These are phyloP conservation scores for Aspergillus incahuasiensis DNA, from an alignment of 495 filamentous ascomycete species.

Conservation along the genomic window DNA sequence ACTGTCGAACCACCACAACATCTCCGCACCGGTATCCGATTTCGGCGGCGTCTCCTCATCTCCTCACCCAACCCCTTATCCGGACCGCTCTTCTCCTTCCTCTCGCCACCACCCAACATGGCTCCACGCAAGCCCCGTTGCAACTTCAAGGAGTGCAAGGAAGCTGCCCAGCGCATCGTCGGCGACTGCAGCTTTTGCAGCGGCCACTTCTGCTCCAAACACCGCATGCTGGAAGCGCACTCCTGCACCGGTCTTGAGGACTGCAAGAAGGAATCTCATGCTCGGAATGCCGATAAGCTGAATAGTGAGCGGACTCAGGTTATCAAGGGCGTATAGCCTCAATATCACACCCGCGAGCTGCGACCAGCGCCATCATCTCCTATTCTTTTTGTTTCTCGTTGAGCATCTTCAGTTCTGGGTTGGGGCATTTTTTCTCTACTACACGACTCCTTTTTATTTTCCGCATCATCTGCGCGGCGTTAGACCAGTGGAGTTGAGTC, in stretches of 20 bases:
- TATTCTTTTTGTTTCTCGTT: slow-evolving; percentile 8
- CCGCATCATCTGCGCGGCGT: slow-evolving; percentile 19
- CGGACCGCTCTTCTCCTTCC: slow-evolving; percentile 9
- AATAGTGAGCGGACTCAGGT: slow-evolving; percentile 79
- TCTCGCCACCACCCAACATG: slow-evolving; percentile 30
- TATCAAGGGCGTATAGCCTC: slow-evolving; percentile 54
- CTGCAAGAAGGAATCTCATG: slow-evolving; percentile 93
- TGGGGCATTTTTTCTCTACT: slow-evolving; percentile 9
- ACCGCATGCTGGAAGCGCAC: slow-evolving; percentile 89
- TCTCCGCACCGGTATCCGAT: neutral
- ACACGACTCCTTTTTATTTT: slow-evolving; percentile 8
- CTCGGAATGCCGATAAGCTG: slow-evolving; percentile 85
- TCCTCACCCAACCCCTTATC: slow-evolving; percentile 36
- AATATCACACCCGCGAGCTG: too few species aligned
- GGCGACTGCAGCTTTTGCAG: slow-evolving; percentile 95
- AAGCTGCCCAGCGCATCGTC: slow-evolving; percentile 80
- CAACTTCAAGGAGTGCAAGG: slow-evolving; percentile 82
- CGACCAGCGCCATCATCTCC: neutral
- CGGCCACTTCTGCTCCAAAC: slow-evolving; percentile 90
- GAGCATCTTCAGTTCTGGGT: slow-evolving; percentile 18
- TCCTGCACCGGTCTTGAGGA: slow-evolving; percentile 91
- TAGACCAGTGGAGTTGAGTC: slow-evolving; percentile 16
- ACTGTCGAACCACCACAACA: neutral
- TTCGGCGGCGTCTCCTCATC: slow-evolving; percentile 14
- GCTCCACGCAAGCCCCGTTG: slow-evolving; percentile 80